Base-by-base conservation (phyloP, 495 filamentous ascomycete species). In the Penicillium mononematosum region DNA sequence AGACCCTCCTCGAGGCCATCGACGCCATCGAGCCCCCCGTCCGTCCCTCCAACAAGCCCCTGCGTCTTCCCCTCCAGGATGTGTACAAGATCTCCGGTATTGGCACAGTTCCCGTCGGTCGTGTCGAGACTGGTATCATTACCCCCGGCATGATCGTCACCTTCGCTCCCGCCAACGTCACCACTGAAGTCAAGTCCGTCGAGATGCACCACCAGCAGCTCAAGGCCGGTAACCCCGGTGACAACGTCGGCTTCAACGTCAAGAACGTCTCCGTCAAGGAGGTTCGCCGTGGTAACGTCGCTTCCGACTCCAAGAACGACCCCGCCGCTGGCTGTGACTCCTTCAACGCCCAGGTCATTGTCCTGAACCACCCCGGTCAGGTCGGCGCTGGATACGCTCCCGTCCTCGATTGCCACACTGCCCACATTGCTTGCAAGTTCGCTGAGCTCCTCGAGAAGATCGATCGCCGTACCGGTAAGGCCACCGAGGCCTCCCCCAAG, bases 261-360 rank as follows among this genome's bases (percentile, higher is more conserved):
- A 96, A 97, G 93, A 98, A 98, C 94, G 94, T 98, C 70, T 98
- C 94, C 75, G 95, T 98, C 82, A 98, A 98, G 90, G 94, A 98
- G 78, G 96, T 98, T 74, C 94, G 94, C 80, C 94, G 94, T 93
- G 94, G 94, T 77, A 98, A 98, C 85, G 95, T 98, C 73, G 90
- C 91, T 72, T 90, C 90, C 86, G 94, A 98, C 88, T 91, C 91
- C 84, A 98, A 98, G 91, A 96, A 94, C 84, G 95, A 98, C 85
- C 94, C 94, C 67, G 90, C 94, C 67, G 80, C 81, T 71, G 94
- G 83, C 71, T 81, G 80, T 69, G 92, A 94, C 63, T 91, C 88
- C 66, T 98, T 98, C 91, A 96, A 90, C 77, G 95, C 94, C 72
- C 94, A 98, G 85, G 94, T 98, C 82, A 98, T 98, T 76, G 91